Evolutionary conservation across 176 grass and related monocot genomes (phyloP).

Genomic region (Aegilops longissima): DNA sequence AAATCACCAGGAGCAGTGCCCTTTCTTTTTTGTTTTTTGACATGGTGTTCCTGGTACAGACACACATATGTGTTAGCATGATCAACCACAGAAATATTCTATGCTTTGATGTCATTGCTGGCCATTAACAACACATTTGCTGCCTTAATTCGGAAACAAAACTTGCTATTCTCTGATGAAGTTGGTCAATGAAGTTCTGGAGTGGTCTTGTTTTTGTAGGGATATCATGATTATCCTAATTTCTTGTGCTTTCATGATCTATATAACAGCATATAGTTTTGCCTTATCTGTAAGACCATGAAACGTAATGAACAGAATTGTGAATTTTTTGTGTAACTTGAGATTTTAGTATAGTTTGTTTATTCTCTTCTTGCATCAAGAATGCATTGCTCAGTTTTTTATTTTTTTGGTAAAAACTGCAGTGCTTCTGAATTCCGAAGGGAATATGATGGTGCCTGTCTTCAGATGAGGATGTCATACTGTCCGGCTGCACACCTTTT

Average conservation of each 20-base stretch:
- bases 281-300: neutral
- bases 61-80: no score
- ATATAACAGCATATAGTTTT: neutral
- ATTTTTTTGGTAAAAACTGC: conserved; percentile 29
- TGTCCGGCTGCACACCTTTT: conserved; percentile 87
- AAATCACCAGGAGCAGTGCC: neutral
- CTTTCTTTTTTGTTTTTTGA: neutral
- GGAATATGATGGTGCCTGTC: conserved; percentile 83
- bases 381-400: neutral
- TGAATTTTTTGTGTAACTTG: neutral
- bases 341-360: neutral
- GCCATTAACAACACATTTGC: neutral
- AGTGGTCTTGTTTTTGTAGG: neutral
- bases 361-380: neutral
- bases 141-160: neutral
- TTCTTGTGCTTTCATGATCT: neutral
- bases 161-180: neutral
- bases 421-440: conserved; percentile 82
- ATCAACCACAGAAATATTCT: no score
- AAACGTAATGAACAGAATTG: neutral
- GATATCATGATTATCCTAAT: neutral
- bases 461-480: conserved; percentile 93
- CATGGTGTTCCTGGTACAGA: no score
- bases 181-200: neutral
- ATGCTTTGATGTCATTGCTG: neutral